Base-by-base conservation (phyloP, 495 filamentous ascomycete genomes). In the Penicillium diatomitis region DNA sequence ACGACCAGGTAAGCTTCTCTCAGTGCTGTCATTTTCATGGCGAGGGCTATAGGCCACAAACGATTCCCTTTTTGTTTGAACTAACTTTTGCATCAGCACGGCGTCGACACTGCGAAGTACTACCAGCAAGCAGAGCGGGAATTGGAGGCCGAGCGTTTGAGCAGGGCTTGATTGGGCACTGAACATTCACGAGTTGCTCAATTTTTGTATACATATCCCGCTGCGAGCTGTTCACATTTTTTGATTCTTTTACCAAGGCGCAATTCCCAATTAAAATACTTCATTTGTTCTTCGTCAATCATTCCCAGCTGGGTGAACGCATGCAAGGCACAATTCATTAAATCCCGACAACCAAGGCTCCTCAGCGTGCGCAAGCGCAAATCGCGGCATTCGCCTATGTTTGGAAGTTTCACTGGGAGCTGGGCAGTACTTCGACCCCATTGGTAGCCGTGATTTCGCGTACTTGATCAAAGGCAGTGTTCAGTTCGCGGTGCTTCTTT, bases 21-120 rank as follows among this genome's bases (percentile, higher is more conserved):
- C 20, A 20, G 20, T 20, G 20, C 20, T 0, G 20, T 20, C 20
- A 20, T 20, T 20, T 20, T 20, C 20, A 20, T 20, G 20, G 20
- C 20, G 20, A 20, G 20, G 20, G 20, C 20, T 20, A 20, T 20
- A 20, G 20, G 20, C 1, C 20, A 20, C 20, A 20, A 20, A 20
- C 2, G 20, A 20, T 20, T 20, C 20, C 20, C 20, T 20, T 20
- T 20, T 20, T 20, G 20, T 20, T 20, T 20, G 20, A 20, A 20
- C 40, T 49, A 42, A 70, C 52, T 38, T 41, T 42, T 30, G 20
- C 5, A 58, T 38, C 20, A 96, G 78, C 92, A 98, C 66, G 92
- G 92, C 54, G 86, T 98, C 47, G 94, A 98, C 67, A 98, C 92
- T 30, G 87, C 89, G 48, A 98, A 98, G 72, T 98, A 98, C 72